Base-by-base conservation (phyloP, 2,329 filamentous ascomycete genomes). In the Colletotrichum sp. region DNA sequence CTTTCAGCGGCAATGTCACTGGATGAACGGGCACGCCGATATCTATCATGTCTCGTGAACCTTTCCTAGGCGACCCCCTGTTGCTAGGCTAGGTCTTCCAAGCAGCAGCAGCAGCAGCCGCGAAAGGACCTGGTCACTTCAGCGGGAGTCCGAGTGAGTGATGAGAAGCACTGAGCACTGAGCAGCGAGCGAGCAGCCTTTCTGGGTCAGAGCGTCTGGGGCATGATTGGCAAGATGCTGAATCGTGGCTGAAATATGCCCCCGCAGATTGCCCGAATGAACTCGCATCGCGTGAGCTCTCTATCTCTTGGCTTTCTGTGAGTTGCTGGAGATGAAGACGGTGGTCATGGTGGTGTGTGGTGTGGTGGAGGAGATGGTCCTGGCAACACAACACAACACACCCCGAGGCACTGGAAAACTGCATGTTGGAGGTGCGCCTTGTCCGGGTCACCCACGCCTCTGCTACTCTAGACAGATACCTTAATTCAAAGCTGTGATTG, bases 241-340 rank as follows among this genome's bases (percentile, higher is more conserved):
- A 73, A 73, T 69, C 63, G 70, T 73, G 70, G 69, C 57, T 73
- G 59, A 66, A 72, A n/a, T 44, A n/a, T 32, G 68, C 10, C 72
- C 72, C 72, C 72, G 68, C 72, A 75, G 64, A 73, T 65, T 73
- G 73, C 70, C 73, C 73, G 64, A 73, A 44, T 55, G 34, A 64
- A 59, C 30, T 44, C 55, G 28, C 72, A 59, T 65, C 69, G 62
- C 69, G 69, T 67, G 73, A 72, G 68, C 55, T 7, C 34, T 68
- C 70, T 73, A 59, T 65, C 64, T 76, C 70, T 76, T 65, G 70
- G 70, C 73, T 73, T n/a, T n/a, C 44, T 57, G 24, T 72, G 64
- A 71, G 59, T 71, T 68, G 64, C 34, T 60, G 65, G 55, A 24
- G 13, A 21, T 34, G 16, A 28, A 16, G 34, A 6, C n/a, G 28